phyloP scores from a whole-genome alignment of 1,284 basidiomycete species.

The Apiotrichum gamsii region DNA sequence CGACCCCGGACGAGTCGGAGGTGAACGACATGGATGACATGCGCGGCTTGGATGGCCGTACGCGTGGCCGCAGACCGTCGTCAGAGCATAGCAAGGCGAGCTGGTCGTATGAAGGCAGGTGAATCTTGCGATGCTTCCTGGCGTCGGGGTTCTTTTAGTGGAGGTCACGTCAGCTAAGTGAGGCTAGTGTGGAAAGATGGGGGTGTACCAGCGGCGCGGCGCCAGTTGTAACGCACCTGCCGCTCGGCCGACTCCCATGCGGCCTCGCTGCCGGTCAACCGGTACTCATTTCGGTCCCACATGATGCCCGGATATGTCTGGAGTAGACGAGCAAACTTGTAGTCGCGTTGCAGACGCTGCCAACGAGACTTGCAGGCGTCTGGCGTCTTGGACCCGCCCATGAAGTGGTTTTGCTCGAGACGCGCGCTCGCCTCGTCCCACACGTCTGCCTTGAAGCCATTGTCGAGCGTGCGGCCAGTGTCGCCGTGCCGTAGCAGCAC shows the following conservation, averaged over 20 bases:
- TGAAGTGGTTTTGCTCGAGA: slow-evolving; percentile 22
- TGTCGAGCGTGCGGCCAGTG: slow-evolving; percentile 34
- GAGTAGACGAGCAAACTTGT: slow-evolving; percentile 31
- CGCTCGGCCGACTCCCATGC: slow-evolving; percentile 33
- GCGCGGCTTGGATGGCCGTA: slow-evolving; percentile 6
- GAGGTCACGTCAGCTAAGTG: slow-evolving; percentile 1
- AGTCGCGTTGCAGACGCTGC: slow-evolving; percentile 42
- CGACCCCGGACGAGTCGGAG: slow-evolving; percentile 20
- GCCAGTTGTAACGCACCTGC: slow-evolving; percentile 2
- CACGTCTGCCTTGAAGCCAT: slow-evolving; percentile 42
- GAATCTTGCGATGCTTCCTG: slow-evolving; percentile 34
- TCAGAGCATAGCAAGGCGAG: slow-evolving; percentile 28
- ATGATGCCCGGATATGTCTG: slow-evolving; percentile 27
- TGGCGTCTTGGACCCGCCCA: slow-evolving; percentile 40
- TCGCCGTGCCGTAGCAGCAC: slow-evolving; percentile 31
- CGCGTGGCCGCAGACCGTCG: slow-evolving; percentile 4
- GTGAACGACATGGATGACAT: slow-evolving; percentile 14
- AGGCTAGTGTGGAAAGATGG: no score
- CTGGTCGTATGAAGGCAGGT: slow-evolving; percentile 33
- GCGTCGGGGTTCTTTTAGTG: slow-evolving; percentile 20
- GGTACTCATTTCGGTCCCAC: slow-evolving; percentile 26
- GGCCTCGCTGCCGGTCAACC: slow-evolving; percentile 24
- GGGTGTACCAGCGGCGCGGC: background rate
- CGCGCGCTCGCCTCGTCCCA: slow-evolving; percentile 32
- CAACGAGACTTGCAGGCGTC: slow-evolving; percentile 43